These are phyloP conservation scores for Marasmius fiardii DNA, from an alignment of 1,284 basidiomycete genomes.

Conservation along the genomic window DNA sequence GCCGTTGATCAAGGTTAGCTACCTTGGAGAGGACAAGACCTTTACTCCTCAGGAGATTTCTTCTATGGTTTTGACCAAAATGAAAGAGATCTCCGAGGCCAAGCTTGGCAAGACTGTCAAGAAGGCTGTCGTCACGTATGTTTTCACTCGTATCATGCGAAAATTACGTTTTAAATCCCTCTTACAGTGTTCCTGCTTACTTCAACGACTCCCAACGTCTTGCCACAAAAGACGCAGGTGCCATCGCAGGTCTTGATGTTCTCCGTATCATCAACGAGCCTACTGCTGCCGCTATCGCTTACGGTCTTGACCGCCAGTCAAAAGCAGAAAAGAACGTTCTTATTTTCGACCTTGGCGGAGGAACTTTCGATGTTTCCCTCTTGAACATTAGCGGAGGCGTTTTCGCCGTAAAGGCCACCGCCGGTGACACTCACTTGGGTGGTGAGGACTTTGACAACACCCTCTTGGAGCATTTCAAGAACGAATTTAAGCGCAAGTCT, in stretches of 20 bases:
- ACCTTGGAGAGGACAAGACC: constrained; percentile 90
- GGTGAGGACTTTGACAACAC: constrained; percentile 99
- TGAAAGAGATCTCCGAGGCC: constrained; percentile 99
- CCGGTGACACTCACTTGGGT: constrained; percentile 98
- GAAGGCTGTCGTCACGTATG: constrained; percentile 92
- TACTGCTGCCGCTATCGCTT: constrained; percentile 93
- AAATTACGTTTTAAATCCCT: constrained; percentile 4
- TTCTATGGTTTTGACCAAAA: constrained; percentile 97
- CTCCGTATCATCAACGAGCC: constrained; percentile 98
- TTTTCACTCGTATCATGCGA: constrained; percentile 13
- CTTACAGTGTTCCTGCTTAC: constrained; percentile 87
- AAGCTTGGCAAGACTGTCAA: constrained; percentile 95
- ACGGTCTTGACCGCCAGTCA: constrained; percentile 87
- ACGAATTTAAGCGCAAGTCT: constrained; percentile 98
- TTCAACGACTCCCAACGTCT: constrained; percentile 97
- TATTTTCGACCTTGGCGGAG: constrained; percentile 99
- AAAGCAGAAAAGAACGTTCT: constrained; percentile 97
- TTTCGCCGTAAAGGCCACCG: constrained; percentile 97
- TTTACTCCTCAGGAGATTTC: constrained; percentile 99
- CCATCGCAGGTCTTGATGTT: constrained; percentile 91
- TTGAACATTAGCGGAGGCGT: constrained; percentile 96
- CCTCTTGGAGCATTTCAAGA: constrained; percentile 96
- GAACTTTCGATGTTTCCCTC: constrained; percentile 98
- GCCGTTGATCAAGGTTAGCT: constrained; percentile 94
- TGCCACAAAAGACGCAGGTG: constrained; percentile 94